Base-by-base conservation (phyloP, 257 asterid genomes). In the Verbena officinalis region DNA sequence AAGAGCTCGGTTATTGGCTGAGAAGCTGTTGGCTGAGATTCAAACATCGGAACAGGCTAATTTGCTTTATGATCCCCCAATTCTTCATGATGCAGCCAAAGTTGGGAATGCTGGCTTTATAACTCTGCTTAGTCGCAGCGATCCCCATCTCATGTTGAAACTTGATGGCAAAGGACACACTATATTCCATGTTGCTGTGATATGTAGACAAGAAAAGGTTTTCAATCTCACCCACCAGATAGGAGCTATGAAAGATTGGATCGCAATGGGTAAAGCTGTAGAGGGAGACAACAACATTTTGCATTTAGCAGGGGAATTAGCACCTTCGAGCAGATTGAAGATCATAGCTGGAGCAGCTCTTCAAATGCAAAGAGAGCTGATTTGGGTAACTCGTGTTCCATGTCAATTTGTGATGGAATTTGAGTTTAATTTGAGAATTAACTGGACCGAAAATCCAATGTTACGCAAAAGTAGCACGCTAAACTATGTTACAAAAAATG, bases 81-180 rank as follows among this genome's bases (percentile, higher is more conserved):
- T 70, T 39, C 64, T 73, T 16, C 68, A 34, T 1, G 58, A 67
- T 13, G 78, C 78, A 17, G 74, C 70, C 7, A 55, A 54, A 39
- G 50, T 36, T 6, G 79, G 79, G 52, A 68, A 68, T 17, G 59
- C 62, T 1, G 75, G 22, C 55, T 52, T 74, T n/a, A 55, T 74
- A 39, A 19, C 30, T 15, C 17, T 69, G 75, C 20, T 74, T 19
- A 46, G 50, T 30, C 60, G 30, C 3, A 10, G 31, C 3, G 24
- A 31, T 48, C 79, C 75, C 0, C 30, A 74, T 62, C 62, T 74
- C 0, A 9, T 63, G 16, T 74, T 51, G 53, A 14, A 0, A 33
- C 0, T 0, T 1, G 21, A 74, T 11, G 15, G 16, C 8, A n/a
- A 27, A 0, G 46, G 46, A 3, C 23, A 22, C 34, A 31, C 59